Conservation (phyloP, 2,329 filamentous ascomycete species). For the Aplosporella prunicola region DNA sequence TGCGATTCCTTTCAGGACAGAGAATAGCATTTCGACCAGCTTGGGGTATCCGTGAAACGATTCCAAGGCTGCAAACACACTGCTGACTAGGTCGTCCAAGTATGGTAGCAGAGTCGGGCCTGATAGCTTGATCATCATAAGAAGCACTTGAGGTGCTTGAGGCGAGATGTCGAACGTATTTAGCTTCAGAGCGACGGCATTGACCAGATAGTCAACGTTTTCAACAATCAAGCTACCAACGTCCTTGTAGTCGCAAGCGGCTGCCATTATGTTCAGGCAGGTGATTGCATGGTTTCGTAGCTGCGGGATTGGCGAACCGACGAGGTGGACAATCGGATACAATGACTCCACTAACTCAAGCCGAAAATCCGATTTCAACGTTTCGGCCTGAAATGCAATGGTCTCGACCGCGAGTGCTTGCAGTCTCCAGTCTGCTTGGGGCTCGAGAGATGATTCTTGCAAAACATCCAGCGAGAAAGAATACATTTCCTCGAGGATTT, state of each 20-base stretch:
- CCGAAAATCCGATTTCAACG: constrained; percentile 59
- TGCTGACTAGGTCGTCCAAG: constrained; percentile 81
- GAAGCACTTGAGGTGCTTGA: constrained; percentile 77
- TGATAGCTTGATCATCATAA: constrained; percentile 88
- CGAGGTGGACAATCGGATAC: constrained; percentile 81
- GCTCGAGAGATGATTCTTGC: constrained; percentile 31
- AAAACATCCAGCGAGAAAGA: constrained; percentile 56
- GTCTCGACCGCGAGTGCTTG: constrained; percentile 74
- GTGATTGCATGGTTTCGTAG: constrained; percentile 75
- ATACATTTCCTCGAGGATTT: constrained; percentile 54
- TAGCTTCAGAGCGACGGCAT: constrained; percentile 77
- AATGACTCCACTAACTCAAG: constrained; percentile 82
- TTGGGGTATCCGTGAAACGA: constrained; percentile 87
- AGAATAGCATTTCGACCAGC: constrained; percentile 78
- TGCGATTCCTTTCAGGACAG: constrained; percentile 72
- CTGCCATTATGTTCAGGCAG: constrained; percentile 70
- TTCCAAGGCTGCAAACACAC: constrained; percentile 87
- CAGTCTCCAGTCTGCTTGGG: constrained; percentile 55
- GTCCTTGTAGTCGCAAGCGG: constrained; percentile 61
- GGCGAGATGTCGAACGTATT: constrained; percentile 90
- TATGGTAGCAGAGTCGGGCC: constrained; percentile 76
- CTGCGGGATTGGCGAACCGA: constrained; percentile 59
- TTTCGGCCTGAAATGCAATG: constrained; percentile 63
- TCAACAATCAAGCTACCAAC: constrained; percentile 74
- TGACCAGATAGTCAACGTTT: constrained; percentile 95